Base-by-base conservation (phyloP, 192 early-diverging fungal genomes). In the Globomyces pollinis-pini region DNA sequence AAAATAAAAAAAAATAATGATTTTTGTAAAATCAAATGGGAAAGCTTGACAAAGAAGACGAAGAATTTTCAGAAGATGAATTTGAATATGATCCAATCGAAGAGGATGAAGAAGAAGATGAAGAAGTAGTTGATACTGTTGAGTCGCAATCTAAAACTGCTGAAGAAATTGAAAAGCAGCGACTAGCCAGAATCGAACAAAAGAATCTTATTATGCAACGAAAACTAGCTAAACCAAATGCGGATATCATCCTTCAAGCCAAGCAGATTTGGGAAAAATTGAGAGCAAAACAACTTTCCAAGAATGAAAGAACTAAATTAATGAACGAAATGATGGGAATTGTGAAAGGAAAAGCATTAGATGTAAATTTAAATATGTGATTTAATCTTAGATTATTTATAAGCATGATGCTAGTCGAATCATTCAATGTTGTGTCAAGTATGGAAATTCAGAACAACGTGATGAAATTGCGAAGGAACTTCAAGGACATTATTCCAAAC, bases 371-470 rank as follows among this genome's bases (percentile, higher is more conserved):
- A n/a, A n/a, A n/a, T n/a, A n/a, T n/a, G n/a, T n/a, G n/a, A 15
- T 18, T 52, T 42, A 12, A 62, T 32, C 33, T 21, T 45, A 74
- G 69, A 68, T 96, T 34, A 88, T 89, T 63, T 90, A 94, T 72
- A 93, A 94, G 75, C 91, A 94, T 82, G 94, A 98, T 65, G 89
- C 90, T 68, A 89, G 87, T 50, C 85, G 95, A 56, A 80, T 96
- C 8, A 78, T 98, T 55, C 93, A 98, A 67, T 87, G 87, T 16
- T 86, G 85, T 60, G 59, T 98, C n/a, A 96, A 98, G 72, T 75
- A 91, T 72, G 95, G 93, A 23, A 87, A 70, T 51, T 69, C 65
- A 26, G 71, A 78, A 33, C 90, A 98, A 70, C 77, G 88, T 59
- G 75, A 77, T 35, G 68, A 71, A 32, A 89, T 98, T 57, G 90